phyloP scores from a whole-genome alignment of 2,329 filamentous ascomycete genomes.

The Aspergillus sergii region DNA sequence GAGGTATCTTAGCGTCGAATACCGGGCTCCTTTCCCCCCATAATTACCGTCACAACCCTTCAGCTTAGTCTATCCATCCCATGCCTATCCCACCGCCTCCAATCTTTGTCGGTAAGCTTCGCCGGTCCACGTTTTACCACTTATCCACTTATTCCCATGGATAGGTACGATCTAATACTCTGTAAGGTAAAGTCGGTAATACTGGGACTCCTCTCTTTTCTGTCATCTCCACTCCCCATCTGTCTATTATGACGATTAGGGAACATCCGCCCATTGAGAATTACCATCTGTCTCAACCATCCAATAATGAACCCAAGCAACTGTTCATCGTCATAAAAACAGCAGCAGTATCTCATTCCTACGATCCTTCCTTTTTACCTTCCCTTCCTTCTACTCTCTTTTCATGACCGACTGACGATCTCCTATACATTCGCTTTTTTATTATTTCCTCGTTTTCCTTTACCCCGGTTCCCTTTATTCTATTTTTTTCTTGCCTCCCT shows the following conservation, averaged over 20 bases:
- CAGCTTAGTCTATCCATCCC: background rate
- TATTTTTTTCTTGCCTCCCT: conserved; percentile 6
- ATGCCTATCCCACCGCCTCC: background rate
- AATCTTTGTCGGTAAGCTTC: conserved; percentile 14
- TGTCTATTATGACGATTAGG: conserved; percentile 32
- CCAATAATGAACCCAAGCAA: conserved; percentile 8
- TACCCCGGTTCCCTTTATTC: background rate
- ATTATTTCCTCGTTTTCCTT: background rate
- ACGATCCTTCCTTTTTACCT: background rate
- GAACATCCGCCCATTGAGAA: conserved; percentile 18
- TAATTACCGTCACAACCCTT: background rate
- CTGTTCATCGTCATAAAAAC: background rate
- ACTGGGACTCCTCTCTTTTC: conserved; percentile 7
- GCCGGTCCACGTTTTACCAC: conserved; percentile 19
- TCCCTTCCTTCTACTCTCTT: background rate
- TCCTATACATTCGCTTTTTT: background rate
- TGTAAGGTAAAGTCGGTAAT: conserved; percentile 6
- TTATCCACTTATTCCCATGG: conserved; percentile 12
- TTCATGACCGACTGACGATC: background rate
- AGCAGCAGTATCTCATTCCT: background rate
- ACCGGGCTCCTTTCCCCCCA: background rate
- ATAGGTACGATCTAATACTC: conserved; percentile 2
- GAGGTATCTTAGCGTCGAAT: background rate
- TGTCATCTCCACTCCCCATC: conserved; percentile 32
- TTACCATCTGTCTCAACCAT: conserved; percentile 1